These are phyloP conservation scores for Bathelium albidoporum DNA, from an alignment of 495 filamentous ascomycete species.

Conservation along the genomic window DNA sequence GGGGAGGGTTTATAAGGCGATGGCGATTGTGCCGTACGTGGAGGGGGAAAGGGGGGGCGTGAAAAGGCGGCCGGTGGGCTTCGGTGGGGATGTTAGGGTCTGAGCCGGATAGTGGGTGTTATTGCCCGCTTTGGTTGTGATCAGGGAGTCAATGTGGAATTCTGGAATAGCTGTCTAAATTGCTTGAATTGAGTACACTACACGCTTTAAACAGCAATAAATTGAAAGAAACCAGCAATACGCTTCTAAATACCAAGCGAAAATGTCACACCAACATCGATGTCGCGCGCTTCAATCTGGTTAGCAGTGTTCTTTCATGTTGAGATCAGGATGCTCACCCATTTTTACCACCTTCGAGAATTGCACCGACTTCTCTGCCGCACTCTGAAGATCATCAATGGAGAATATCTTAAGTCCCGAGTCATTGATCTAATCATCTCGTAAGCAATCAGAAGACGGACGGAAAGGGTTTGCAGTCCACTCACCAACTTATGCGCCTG, in stretches of 20 bases:
- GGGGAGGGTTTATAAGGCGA: slow-evolving; percentile 87
- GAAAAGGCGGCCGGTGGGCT: slow-evolving; percentile 3
- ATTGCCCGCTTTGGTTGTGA: neutral
- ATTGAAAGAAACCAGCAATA: neutral
- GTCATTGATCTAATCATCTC: slow-evolving; percentile 65
- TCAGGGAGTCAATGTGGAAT: neutral
- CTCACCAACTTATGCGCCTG: slow-evolving; percentile 74
- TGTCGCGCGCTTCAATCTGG: slow-evolving; percentile 61
- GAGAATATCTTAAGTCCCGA: slow-evolving; percentile 99
- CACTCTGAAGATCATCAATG: slow-evolving; percentile 94
- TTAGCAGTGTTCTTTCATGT: neutral
- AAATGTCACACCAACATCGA: slow-evolving; percentile 97
- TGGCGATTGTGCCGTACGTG: slow-evolving; percentile 74
- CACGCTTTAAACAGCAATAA: slow-evolving; percentile 11
- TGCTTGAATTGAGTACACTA: slow-evolving; percentile 47
- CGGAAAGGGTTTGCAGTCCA: slow-evolving; percentile 1
- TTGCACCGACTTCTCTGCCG: slow-evolving; percentile 96
- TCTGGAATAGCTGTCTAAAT: neutral
- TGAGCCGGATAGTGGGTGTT: neutral
- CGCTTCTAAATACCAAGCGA: slow-evolving; percentile 72
- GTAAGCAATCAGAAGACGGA: neutral
- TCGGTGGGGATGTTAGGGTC: slow-evolving; percentile 2
- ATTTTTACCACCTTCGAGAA: slow-evolving; percentile 99
- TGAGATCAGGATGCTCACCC: slow-evolving; percentile 45
- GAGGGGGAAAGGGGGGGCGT: neutral